Evolutionary conservation across 345 rosid species (phyloP), one percentile per base, ranked within the genome.

Genomic region (Corymbia maculata): DNA sequence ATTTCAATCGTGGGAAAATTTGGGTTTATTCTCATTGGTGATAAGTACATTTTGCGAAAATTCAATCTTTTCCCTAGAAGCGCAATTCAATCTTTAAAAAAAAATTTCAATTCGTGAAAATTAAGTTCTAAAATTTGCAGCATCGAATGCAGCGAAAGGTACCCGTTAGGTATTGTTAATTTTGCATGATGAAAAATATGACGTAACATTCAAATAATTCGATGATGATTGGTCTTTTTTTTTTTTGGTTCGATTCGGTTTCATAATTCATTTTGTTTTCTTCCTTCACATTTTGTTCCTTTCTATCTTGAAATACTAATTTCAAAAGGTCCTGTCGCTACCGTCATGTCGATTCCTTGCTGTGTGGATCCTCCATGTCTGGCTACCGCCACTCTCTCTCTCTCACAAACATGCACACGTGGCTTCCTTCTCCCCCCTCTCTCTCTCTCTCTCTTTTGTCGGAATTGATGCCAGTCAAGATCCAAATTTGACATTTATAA

Each of bases 71-170:
- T 68, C 17, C 24, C 6, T 17, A 13, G 1, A 70, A 17, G 80
- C 13, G 24, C 8, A 5, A 70, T 42, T 70, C 80, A 2, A 70
- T 36, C 13, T 70, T 70, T 0, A 5, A 32, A 68, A 36, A 75
- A 13, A 6, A 17, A 17, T 17, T 42, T 75, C 2, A 26, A 19
- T 36, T 42, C 7, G 7, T 19, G 8, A 36, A 36, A 2, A 36
- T 9, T 0, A 2, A 36, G 49, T 42, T 19, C 49, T 1, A 17
- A 9, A 36, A 19, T 26, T 70, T 19, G 49, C 0, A 13, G 13
- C 36, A 75, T 75, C 24, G 7, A 36, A 22, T 19, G 49, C 8
- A 6, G 4, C 0, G 4, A 1, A 75, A 26, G 47, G 28, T 7
- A 16, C 19, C 32, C 42, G 6, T 32, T 17, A 32, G 19, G 45